Evolutionary conservation across 768 basidiomycete species (phyloP).

Genomic region (Rhizopogon roseolus): DNA sequence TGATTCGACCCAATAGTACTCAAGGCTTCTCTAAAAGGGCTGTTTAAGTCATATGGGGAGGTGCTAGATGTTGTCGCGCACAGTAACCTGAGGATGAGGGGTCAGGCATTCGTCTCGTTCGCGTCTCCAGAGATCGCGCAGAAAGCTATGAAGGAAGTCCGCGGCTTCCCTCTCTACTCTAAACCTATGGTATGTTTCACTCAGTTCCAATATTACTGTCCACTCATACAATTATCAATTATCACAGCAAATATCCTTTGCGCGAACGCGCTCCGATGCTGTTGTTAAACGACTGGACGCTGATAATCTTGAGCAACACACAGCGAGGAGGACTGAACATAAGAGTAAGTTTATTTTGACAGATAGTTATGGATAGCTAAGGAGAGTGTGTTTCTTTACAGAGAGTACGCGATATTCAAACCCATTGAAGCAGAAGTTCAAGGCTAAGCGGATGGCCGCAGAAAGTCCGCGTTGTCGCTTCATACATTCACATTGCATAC

Average conservation of each 20-base stretch:
- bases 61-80: constrained; percentile 96
- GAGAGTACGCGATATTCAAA: constrained; percentile 83
- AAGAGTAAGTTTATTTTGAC: constrained; percentile 60
- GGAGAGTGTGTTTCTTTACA: constrained; percentile 22
- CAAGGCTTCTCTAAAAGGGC: constrained; percentile 77
- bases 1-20: constrained; percentile 51
- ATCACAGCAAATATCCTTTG: constrained; percentile 90
- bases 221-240: not conserved
- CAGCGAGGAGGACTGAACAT: constrained; percentile 65
- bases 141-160: constrained; percentile 89
- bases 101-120: constrained; percentile 97
- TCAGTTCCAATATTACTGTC: constrained; percentile 1
- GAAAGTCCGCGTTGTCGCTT: constrained; percentile 47
- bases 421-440: constrained; percentile 83
- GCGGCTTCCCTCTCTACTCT: constrained; percentile 91
- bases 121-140: constrained; percentile 74
- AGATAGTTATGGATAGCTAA: not conserved
- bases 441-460: constrained; percentile 73
- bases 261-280: constrained; percentile 82
- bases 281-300: constrained; percentile 76
- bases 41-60: constrained; percentile 93
- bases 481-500: not conserved
- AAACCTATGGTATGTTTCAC: constrained; percentile 80
- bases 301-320: constrained; percentile 69
- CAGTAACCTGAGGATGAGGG: constrained; percentile 92